phyloP scores from a whole-genome alignment of 352 stramenopile species.

The Ophiocytium majus region DNA sequence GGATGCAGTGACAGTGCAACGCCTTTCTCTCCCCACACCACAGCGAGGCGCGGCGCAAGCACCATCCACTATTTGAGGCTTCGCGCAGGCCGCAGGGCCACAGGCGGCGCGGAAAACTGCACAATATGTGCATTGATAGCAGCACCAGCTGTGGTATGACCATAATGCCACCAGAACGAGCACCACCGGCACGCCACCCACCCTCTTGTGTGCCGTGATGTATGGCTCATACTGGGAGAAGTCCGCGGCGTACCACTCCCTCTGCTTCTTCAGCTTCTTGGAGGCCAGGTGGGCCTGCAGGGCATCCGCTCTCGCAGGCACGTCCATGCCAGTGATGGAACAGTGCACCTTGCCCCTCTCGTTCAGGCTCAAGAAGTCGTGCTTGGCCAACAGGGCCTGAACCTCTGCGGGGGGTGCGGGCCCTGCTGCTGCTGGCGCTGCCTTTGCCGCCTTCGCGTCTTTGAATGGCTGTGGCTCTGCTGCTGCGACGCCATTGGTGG shows the following conservation, averaged over 20 bases:
- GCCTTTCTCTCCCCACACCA: no score
- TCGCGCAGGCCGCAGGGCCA: no score
- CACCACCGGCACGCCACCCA: conserved; percentile 57
- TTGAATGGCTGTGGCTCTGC: background rate
- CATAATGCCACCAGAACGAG: no score
- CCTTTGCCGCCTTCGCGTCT: background rate
- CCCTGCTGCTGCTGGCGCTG: background rate
- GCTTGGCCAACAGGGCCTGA: conserved; percentile 41
- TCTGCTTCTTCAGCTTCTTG: conserved; percentile 54
- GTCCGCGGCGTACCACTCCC: conserved; percentile 71
- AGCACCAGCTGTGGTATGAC: no score
- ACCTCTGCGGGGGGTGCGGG: conserved; percentile 29
- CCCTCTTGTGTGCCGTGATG: conserved; percentile 76
- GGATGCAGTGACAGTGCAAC: no score
- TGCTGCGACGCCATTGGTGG: background rate
- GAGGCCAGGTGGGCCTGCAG: conserved; percentile 44
- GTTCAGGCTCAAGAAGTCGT: conserved; percentile 48
- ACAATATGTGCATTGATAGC: no score
- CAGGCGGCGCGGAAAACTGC: no score
- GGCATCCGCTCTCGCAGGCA: conserved; percentile 35
- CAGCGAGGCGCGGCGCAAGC: no score
- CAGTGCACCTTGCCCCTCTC: conserved; percentile 47
- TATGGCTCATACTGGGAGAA: conserved; percentile 83
- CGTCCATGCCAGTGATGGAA: conserved; percentile 36
- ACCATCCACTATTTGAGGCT: no score